Evolutionary conservation across 441 rosid species (phyloP).

Genomic region (Brassica balearica): DNA sequence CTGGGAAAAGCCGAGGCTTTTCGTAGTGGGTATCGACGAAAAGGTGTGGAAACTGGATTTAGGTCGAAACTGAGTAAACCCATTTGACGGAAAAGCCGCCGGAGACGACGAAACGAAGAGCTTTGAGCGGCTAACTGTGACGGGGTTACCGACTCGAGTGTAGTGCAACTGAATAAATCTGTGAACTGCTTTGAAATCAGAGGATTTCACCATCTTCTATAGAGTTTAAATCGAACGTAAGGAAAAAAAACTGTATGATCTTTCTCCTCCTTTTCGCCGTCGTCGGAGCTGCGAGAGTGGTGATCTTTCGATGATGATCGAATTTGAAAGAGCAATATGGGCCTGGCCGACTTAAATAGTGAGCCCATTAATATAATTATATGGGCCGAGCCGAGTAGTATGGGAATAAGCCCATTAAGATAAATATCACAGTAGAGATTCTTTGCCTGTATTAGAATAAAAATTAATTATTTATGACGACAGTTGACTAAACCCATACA

Average conservation of each 20-base stretch:
- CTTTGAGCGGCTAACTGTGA: constrained; percentile 32
- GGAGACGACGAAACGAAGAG: neutral
- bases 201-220: constrained; percentile 60
- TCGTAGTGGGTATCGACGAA: neutral
- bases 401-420: neutral
- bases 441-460: neutral
- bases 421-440: neutral
- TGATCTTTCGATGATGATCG: neutral
- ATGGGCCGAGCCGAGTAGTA: neutral
- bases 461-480: constrained; percentile 20
- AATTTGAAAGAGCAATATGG: neutral
- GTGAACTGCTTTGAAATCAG: constrained; percentile 53
- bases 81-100: neutral
- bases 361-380: neutral
- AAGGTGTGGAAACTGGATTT: neutral
- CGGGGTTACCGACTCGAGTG: constrained; percentile 40
- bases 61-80: neutral
- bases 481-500: constrained; percentile 27
- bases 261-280: constrained; percentile 10
- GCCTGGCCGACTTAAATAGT: neutral
- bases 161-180: constrained; percentile 55
- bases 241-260: neutral
- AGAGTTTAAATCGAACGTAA: neutral
- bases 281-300: constrained; percentile 24
- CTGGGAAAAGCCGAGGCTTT: neutral